phyloP scores from a whole-genome alignment of 2,329 filamentous ascomycete genomes.

The Apiospora malaysiana region DNA sequence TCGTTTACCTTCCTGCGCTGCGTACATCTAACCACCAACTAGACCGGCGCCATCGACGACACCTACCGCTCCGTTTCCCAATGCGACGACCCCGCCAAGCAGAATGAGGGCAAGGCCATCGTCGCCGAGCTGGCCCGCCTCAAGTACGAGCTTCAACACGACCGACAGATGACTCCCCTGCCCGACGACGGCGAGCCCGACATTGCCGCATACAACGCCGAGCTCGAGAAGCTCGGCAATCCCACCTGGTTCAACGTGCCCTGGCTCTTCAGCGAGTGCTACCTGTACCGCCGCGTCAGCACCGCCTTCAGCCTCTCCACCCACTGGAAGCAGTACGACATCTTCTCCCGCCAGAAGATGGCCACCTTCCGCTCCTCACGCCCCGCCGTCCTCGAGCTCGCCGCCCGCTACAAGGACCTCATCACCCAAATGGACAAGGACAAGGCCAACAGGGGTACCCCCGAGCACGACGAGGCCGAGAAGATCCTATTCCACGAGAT shows the following conservation, averaged over 20 bases:
- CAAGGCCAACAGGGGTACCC: conserved; percentile 55
- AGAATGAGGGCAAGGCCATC: conserved; percentile 84
- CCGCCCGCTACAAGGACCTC: conserved; percentile 77
- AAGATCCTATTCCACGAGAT: conserved; percentile 86
- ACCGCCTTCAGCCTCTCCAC: conserved; percentile 77
- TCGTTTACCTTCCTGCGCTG: not conserved
- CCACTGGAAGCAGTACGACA: conserved; percentile 89
- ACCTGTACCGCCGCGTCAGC: conserved; percentile 86
- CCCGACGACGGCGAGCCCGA: conserved; percentile 79
- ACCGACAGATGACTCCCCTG: conserved; percentile 76
- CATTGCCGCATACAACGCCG: conserved; percentile 82
- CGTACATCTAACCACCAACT: conserved; percentile 21
- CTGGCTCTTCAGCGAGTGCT: conserved; percentile 95
- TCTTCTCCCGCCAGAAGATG: conserved; percentile 90
- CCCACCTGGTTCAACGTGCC: conserved; percentile 83
- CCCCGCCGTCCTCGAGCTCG: conserved; percentile 82
- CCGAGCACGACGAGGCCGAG: conserved; percentile 67
- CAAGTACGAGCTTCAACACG: conserved; percentile 95
- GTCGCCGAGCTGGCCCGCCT: conserved; percentile 78
- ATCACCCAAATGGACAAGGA: conserved; percentile 66
- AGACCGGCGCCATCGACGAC: conserved; percentile 95
- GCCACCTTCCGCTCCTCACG: conserved; percentile 91
- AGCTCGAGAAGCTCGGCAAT: conserved; percentile 75
- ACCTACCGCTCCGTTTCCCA: conserved; percentile 76
- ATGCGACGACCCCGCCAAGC: conserved; percentile 66